Base-by-base conservation (phyloP, 129 eudicot genomes). In the Helichrysum umbraculigerum region DNA sequence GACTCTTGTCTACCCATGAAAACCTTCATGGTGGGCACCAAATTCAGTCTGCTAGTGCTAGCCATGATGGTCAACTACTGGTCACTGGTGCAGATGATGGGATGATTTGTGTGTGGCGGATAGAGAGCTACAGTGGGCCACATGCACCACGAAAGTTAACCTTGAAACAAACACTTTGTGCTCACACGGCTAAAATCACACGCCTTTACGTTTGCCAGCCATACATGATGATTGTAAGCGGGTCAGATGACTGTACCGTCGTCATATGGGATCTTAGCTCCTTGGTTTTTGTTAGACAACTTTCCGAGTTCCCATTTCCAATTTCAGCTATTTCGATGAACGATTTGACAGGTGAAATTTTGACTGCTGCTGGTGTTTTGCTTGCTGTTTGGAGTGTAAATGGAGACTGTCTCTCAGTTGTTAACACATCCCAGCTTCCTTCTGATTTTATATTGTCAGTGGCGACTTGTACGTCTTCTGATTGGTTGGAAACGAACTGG, bases 321-420 rank as follows among this genome's bases (percentile, higher is more conserved):
- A 42, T 95, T 35, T 91, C 99, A 6, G 96, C 96, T 30, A 51
- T 95, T 12, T 83, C 84, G 14, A 86, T 95, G 84, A 95, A 91
- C 39, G 99, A 91, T 78, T 51, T 91, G 83, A 95, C 85, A 12
- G 99, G 99, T 17, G 95, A 91, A 37, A 86, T 89, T 29, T 78
- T 89, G 68, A 91, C 99, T 1, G 97, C 92, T 3, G 96, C 99
- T 15, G 97, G 99, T 10, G 89, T 88, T 60, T 76, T 86, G 92
- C 96, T 95, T 21, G 97, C 97, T 28, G 83, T 95, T 74, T 95
- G 99, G 99, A 95, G 96, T 81, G 79, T 95, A 32, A 95, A 91
- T 17, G 96, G 94, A 5, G 95, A 89, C 66, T 95, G 99, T 76
- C 87, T 91, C 15, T 88, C 96, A 2, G 88, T 88, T 63, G 91